Conservation (phyloP, 345 rosid species). For the Salix dunnii region DNA sequence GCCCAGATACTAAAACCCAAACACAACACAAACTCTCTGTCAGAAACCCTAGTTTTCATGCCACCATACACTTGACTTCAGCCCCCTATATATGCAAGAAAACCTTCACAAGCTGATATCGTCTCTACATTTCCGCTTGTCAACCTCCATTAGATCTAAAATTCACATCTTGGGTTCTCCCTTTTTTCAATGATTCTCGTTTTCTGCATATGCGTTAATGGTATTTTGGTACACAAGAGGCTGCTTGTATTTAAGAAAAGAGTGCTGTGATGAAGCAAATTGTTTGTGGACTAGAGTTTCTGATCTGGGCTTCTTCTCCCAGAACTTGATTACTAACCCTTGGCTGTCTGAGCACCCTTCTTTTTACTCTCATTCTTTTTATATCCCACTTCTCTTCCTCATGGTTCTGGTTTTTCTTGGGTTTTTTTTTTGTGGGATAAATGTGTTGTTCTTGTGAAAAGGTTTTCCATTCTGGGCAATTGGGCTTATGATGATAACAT, state of each 20-base stretch:
- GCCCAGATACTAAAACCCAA: background rate
- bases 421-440: too few species aligned
- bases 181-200: background rate
- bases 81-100: background rate
- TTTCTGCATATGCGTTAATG: background rate
- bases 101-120: background rate
- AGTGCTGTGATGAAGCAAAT: constrained; percentile 64
- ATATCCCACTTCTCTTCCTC: too few species aligned
- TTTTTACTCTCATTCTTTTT: background rate
- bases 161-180: too few species aligned
- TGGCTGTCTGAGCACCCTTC: constrained; percentile 97
- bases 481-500: constrained; percentile 77
- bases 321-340: constrained; percentile 91
- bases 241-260: background rate
- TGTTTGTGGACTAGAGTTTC: constrained; percentile 98
- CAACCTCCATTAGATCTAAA: background rate
- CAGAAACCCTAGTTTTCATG: background rate
- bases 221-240: background rate
- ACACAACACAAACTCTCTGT: background rate
- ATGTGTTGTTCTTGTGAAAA: too few species aligned
- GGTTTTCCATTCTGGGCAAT: too few species aligned
- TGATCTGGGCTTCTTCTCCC: constrained; percentile 62
- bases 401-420: background rate
- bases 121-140: fast-evolving
- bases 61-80: background rate